Evolutionary conservation across 495 filamentous ascomycete species (phyloP).

Genomic region (Penicillium desertorum): DNA sequence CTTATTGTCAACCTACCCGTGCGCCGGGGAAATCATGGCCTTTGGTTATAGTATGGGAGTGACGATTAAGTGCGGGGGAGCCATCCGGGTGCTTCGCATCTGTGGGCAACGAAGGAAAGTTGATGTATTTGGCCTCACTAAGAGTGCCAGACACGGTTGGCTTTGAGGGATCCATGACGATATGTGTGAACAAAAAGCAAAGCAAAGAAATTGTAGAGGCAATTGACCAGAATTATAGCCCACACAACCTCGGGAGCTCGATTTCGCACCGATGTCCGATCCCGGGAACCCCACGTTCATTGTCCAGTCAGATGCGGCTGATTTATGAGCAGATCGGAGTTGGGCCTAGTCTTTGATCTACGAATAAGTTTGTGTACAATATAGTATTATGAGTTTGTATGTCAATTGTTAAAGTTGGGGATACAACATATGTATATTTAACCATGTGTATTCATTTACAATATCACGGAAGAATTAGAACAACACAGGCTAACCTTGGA

Average conservation of each 20-base stretch:
- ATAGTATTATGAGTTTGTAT: not conserved
- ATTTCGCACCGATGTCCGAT: constrained; percentile 27
- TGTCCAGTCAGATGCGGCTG: constrained; percentile 22
- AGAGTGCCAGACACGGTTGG: constrained; percentile 24
- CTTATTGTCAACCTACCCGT: constrained; percentile 55
- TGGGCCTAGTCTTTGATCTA: constrained; percentile 24
- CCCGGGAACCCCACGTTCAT: constrained; percentile 21
- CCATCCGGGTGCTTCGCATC: constrained; percentile 59
- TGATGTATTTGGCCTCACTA: constrained; percentile 56
- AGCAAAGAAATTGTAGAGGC: not conserved
- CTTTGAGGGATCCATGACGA: constrained; percentile 30
- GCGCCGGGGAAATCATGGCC: constrained; percentile 94
- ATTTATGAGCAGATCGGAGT: constrained; percentile 31
- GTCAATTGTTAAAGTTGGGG: not conserved
- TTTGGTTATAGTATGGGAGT: constrained; percentile 68
- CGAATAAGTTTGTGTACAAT: not conserved
- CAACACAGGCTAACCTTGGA: too few species aligned
- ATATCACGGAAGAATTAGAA: too few species aligned
- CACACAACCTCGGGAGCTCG: constrained; percentile 5
- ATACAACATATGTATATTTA: not conserved
- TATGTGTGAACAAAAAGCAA: not conserved
- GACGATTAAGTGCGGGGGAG: constrained; percentile 65
- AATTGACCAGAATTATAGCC: not conserved
- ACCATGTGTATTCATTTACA: not conserved
- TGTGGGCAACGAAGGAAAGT: constrained; percentile 59